A percentile compares a stretch with the other conserved stretches of the same genome.
phyloP scores from a whole-genome alignment of 1,284 basidiomycete genomes.

The Malassezia caprae region DNA sequence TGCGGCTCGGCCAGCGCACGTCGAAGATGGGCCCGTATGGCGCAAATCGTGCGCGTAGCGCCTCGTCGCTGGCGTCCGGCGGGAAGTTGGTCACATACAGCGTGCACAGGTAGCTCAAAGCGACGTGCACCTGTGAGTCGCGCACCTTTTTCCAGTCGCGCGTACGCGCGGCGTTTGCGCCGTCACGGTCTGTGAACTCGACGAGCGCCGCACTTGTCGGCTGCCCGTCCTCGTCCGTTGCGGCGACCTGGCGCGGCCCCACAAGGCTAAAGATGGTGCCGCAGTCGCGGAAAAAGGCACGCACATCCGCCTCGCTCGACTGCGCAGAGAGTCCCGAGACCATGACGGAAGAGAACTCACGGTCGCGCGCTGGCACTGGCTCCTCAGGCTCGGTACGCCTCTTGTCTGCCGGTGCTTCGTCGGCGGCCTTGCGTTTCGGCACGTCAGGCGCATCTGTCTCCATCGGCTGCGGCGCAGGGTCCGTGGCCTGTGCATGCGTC shows the following conservation, averaged over 20 bases:
- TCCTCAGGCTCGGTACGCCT: constrained; percentile 21
- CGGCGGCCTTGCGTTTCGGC: constrained; percentile 31
- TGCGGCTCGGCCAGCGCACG: constrained; percentile 94
- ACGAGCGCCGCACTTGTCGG: constrained; percentile 46
- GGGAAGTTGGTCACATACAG: constrained; percentile 95
- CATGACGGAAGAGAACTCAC: constrained; percentile 86
- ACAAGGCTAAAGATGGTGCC: constrained; percentile 33
- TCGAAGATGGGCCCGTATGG: constrained; percentile 84
- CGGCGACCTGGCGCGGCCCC: constrained; percentile 21
- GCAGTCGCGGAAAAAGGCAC: constrained; percentile 64
- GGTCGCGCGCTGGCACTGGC: constrained; percentile 56
- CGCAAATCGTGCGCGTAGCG: constrained; percentile 64
- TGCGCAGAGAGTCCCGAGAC: constrained; percentile 62
- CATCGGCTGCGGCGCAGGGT: constrained; percentile 12
- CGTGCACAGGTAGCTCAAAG: constrained; percentile 85
- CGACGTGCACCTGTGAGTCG: constrained; percentile 60
- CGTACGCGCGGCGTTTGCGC: constrained; percentile 70
- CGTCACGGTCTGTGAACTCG: constrained; percentile 44
- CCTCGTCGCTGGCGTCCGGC: constrained; percentile 65
- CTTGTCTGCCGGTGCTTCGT: constrained; percentile 18
- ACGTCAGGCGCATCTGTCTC: constrained; percentile 4
- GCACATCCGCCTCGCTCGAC: constrained; percentile 60
- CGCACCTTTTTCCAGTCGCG: constrained; percentile 78
- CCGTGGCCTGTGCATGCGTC: constrained; percentile 22
- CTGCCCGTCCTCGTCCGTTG: constrained; percentile 15